Base-by-base conservation (phyloP, 371 early-diverging fungal species). In the Mortierella sp. region DNA sequence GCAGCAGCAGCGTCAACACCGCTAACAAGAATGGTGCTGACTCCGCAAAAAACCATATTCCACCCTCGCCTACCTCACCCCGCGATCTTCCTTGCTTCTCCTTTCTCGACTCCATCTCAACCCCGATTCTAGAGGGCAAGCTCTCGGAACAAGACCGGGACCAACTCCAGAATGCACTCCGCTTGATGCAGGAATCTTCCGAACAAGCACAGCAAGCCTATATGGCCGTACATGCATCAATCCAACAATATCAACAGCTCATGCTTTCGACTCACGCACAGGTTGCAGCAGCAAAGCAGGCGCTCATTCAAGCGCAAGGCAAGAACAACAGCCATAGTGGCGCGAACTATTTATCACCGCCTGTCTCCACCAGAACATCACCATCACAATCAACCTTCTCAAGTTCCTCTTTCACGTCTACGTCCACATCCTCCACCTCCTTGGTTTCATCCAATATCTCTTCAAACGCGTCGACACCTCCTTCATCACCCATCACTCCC, bases 241-340 rank as follows among this genome's bases (percentile, higher is more conserved):
- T 72, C 28, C 72, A 66, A 11, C 27, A 56, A 23, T 72, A 56
- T 15, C 72, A 72, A 34, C 62, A 72, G 19, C 63, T 72, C 27
- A 67, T 72, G 7, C 43, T 72, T 5, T 60, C 65, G 21, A 72
- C 72, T 0, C 72, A 72, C 52, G 65, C 72, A 1, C 60, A 65
- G 21, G 72, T 72, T 4, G 72, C 72, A 1, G 56, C 50, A 15
- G 66, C 72, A 4, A 72, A 65, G 41, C 24, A 37, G 9, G 37
- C 64, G 7, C 31, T 71, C 21, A 12, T 56, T 7, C 48, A 56
- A 8, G 65, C 65, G 12, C 41, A 54, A 28, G 48, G 21, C 23
- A 44, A 39, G 47, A 26, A 15, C 39, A 3, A n/a, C 46, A 30
- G n/a, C 14, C 50, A 4, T 21, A 48, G 21, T 14, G 19, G 53